phyloP scores from a whole-genome alignment of 495 filamentous ascomycete species.

The Lindgomyces ingoldianus region DNA sequence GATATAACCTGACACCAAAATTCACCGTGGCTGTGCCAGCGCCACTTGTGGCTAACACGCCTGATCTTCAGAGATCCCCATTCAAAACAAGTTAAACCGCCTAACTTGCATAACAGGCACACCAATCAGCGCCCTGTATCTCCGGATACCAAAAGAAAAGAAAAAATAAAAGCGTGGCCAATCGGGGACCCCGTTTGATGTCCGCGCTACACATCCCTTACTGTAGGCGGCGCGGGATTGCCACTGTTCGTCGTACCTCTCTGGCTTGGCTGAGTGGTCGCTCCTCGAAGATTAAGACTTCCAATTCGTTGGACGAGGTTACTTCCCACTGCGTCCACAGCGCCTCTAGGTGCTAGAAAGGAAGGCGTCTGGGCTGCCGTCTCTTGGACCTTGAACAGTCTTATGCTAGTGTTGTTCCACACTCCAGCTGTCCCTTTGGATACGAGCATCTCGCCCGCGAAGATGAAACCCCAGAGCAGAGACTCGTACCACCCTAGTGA shows the following conservation, averaged over 20 bases:
- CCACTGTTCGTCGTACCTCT: slow-evolving; percentile 13
- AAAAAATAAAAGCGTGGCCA: slow-evolving; percentile 6
- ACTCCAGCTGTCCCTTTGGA: slow-evolving; percentile 87
- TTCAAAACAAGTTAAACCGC: slow-evolving; percentile 4
- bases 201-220: slow-evolving; percentile 37
- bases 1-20: no score
- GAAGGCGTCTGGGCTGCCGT: slow-evolving; percentile 76
- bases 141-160: background rate
- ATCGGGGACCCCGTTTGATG: slow-evolving; percentile 14
- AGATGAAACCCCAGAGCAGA: slow-evolving; percentile 93
- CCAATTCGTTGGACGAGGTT: slow-evolving; percentile 88
- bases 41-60: slow-evolving; percentile 10
- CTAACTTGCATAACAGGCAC: slow-evolving; percentile 12
- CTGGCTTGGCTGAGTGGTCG: slow-evolving; percentile 5
- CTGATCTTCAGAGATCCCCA: no score
- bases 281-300: slow-evolving; percentile 61
- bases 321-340: slow-evolving; percentile 92
- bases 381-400: slow-evolving; percentile 88
- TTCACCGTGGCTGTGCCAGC: no score
- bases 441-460: slow-evolving; percentile 84
- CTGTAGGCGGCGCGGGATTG: slow-evolving; percentile 25
- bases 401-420: slow-evolving; percentile 89
- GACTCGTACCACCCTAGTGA: slow-evolving; percentile 96
- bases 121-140: slow-evolving; percentile 13
- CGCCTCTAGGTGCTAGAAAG: slow-evolving; percentile 79